phyloP scores from a whole-genome alignment of 257 asterid species.

The Parsonsia alboflavescens region DNA sequence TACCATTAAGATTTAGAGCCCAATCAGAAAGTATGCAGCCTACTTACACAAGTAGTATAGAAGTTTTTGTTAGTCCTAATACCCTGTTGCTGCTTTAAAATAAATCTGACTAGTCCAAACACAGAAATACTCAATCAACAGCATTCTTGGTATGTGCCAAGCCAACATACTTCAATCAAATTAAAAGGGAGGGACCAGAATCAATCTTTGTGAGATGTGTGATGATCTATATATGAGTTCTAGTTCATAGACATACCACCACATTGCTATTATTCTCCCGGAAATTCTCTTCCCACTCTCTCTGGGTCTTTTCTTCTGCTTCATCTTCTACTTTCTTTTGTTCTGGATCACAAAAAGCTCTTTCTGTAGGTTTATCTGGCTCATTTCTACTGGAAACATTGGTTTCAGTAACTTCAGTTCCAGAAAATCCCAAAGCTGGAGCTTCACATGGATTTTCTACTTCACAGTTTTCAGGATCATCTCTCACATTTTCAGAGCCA shows the following conservation, averaged over 20 bases:
- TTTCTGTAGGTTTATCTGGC: constrained; percentile 46
- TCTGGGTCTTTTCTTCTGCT: constrained; percentile 73
- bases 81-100: not conserved
- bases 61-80: not conserved
- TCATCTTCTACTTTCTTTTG: constrained; percentile 61
- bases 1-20: not conserved
- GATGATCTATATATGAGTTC: not conserved
- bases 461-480: constrained; percentile 28
- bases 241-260: constrained; percentile 39
- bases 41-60: not conserved
- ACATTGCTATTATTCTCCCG: constrained; percentile 51
- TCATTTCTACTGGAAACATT: constrained; percentile 27
- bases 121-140: not conserved
- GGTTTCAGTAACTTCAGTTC: constrained; percentile 26
- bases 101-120: not conserved
- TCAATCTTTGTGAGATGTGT: not conserved
- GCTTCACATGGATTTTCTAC: constrained; percentile 29
- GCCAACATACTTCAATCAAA: not conserved
- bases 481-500: constrained; percentile 28
- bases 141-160: not conserved
- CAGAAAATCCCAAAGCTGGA: constrained; percentile 20
- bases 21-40: not conserved
- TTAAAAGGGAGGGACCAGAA: not conserved
- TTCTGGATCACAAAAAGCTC: constrained; percentile 58
- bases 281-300: constrained; percentile 90